Base-by-base conservation (phyloP, 805 yeast genomes). In the Kluyveromyces starmeri region DNA sequence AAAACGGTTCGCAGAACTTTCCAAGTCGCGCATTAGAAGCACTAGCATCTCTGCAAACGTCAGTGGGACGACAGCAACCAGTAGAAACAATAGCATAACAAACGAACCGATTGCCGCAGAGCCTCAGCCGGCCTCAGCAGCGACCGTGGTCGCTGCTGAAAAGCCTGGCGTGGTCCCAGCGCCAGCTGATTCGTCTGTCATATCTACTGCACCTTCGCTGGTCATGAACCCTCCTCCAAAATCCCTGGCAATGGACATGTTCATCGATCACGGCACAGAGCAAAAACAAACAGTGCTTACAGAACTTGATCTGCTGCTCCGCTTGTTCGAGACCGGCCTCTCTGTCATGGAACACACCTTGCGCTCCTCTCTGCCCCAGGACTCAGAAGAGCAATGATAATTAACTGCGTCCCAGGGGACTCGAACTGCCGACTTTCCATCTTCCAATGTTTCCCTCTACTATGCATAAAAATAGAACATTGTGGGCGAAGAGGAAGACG, bases 321-420 rank as follows among this genome's bases (percentile, higher is more conserved):
- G 46, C 37, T 42, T 50, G 47, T 51, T 48, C 22, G 59, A 55
- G 25, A 56, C 52, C 5, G 51, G 53, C 4, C 28, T 56, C 9
- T 54, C 59, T 3, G 50, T 45, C 1, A 33, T 56, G 24, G 59
- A 56, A 29, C 42, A 39, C 22, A 45, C 58, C 1, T 35, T 56
- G 15, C 33, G 26, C 16, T 21, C 12, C 33, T 30, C 33, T 11
- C 25, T 30, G 12, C 25, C 33, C 8, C 33, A 30, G 33, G 33
- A 30, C 10, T 30, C 33, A 22, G 33, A 30, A 22, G 33, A 30
- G 17, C 17, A 13, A 30, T 10, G n/a, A n/a, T n/a, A n/a, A n/a
- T n/a, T n/a, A n/a, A n/a, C n/a, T n/a, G n/a, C n/a, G n/a, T n/a
- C n/a, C n/a, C n/a, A n/a, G n/a, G n/a, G n/a, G n/a, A n/a, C n/a